A percentile compares a stretch with the other conserved stretches of the same genome.
These are phyloP conservation scores for Lentinula sp. DNA, from an alignment of 768 basidiomycete genomes.

Conservation along the genomic window DNA sequence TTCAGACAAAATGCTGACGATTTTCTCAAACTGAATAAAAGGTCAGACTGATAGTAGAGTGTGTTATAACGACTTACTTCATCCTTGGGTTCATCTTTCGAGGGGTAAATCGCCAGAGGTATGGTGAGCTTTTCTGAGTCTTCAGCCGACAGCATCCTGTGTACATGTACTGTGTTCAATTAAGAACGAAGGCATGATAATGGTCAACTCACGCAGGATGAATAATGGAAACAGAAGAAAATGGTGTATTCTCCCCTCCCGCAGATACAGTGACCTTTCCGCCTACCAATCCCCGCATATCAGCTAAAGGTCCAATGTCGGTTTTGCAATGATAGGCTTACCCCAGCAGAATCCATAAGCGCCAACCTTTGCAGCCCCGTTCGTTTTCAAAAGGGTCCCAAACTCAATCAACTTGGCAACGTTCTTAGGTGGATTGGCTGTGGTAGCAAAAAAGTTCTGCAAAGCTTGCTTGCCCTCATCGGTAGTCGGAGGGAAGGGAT, in stretches of 20 bases:
- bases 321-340: conserved; percentile 13
- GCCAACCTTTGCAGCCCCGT: conserved; percentile 39
- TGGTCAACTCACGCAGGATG: conserved; percentile 49
- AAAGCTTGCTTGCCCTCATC: conserved; percentile 45
- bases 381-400: conserved; percentile 32
- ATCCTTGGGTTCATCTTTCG: conserved; percentile 50
- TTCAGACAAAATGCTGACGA: conserved; percentile 38
- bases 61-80: conserved; percentile 33
- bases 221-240: conserved; percentile 42
- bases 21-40: conserved; percentile 38
- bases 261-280: conserved; percentile 43
- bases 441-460: conserved; percentile 52
- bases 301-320: neutral
- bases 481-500: conserved; percentile 48
- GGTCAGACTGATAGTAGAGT: neutral
- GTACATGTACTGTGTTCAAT: neutral
- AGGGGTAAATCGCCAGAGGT: conserved; percentile 51
- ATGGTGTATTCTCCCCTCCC: conserved; percentile 33
- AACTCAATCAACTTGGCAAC: conserved; percentile 36
- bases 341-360: conserved; percentile 58
- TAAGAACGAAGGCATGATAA: neutral
- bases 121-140: conserved; percentile 47
- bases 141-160: conserved; percentile 42
- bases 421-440: conserved; percentile 35
- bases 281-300: conserved; percentile 21